Percentiles rank a stretch among this genome's conserved stretches.
Evolutionary conservation across 257 asterid species (phyloP).

Genomic region (Plantago major): DNA sequence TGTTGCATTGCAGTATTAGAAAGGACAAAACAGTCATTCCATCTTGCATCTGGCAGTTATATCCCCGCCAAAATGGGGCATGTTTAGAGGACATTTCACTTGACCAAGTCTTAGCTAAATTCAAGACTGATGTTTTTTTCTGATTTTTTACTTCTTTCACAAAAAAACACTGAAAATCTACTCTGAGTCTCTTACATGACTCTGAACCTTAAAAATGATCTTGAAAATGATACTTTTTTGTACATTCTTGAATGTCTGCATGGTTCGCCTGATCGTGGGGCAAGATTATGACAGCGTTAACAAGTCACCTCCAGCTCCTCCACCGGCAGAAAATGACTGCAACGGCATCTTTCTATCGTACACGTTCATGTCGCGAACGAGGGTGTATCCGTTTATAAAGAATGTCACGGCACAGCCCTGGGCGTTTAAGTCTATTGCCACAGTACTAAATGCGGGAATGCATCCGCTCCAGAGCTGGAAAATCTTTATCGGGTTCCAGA

Average conservation of each 20-base stretch:
- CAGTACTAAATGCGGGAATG: constrained; percentile 38
- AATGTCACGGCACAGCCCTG: constrained; percentile 47
- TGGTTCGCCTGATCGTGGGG: constrained; percentile 15
- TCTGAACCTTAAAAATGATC: constrained; percentile 16
- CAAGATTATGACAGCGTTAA: constrained; percentile 15
- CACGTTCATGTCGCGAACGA: constrained; percentile 25
- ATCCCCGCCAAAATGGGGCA: constrained; percentile 25
- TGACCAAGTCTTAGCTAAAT: constrained; percentile 27
- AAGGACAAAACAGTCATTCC: not conserved
- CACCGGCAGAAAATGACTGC: constrained; percentile 28
- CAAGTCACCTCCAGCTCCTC: constrained; percentile 7
- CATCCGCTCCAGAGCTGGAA: constrained; percentile 37
- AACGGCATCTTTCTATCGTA: constrained; percentile 39
- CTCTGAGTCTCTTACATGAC: not conserved
- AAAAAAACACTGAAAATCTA: not conserved
- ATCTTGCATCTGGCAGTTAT: constrained; percentile 19
- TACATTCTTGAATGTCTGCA: constrained; percentile 16
- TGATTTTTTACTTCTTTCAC: not conserved
- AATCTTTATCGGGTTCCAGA: constrained; percentile 38
- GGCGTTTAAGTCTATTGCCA: constrained; percentile 39
- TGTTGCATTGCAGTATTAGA: not conserved
- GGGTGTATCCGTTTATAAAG: constrained; percentile 32
- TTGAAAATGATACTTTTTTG: constrained; percentile 14
- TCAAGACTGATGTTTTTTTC: constrained; percentile 12
- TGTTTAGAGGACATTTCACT: constrained; percentile 22